These are phyloP conservation scores for Phytophthora hybrid DNA, from an alignment of 352 stramenopile species.

Conservation along the genomic window DNA sequence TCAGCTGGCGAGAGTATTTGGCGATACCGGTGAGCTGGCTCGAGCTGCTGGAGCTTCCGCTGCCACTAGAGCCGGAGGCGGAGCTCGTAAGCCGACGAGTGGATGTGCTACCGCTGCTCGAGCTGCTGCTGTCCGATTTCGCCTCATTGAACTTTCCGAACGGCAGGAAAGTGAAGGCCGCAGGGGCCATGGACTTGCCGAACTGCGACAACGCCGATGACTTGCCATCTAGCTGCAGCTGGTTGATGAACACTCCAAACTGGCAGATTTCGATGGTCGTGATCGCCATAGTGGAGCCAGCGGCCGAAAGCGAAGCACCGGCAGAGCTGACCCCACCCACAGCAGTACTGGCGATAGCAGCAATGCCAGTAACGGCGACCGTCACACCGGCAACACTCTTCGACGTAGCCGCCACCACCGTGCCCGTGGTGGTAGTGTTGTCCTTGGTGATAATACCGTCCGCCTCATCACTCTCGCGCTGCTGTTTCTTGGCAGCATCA, in stretches of 20 bases:
- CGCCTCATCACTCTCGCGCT: conserved; percentile 53
- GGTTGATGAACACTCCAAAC: conserved; percentile 81
- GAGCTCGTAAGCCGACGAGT: conserved; percentile 45
- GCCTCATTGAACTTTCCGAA: conserved; percentile 68
- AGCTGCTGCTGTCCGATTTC: conserved; percentile 33
- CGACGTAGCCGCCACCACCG: conserved; percentile 69
- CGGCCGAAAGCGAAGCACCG: conserved; percentile 56
- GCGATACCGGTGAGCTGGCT: conserved; percentile 59
- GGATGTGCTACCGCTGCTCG: conserved; percentile 24
- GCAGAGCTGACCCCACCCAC: conserved; percentile 51
- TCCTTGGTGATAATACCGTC: conserved; percentile 75
- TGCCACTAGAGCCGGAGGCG: neutral
- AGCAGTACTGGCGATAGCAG: conserved; percentile 74
- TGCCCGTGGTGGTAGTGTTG: conserved; percentile 59
- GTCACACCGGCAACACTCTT: conserved; percentile 78
- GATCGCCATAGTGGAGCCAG: conserved; percentile 69
- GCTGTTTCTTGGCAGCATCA: conserved; percentile 67
- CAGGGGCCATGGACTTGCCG: conserved; percentile 78
- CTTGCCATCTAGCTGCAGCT: conserved; percentile 77
- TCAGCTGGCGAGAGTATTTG: conserved; percentile 74
- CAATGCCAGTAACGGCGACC: conserved; percentile 72
- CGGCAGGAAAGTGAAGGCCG: conserved; percentile 79
- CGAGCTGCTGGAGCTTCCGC: conserved; percentile 20
- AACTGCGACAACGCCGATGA: conserved; percentile 75
- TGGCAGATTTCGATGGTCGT: conserved; percentile 85